A percentile compares a stretch with the other conserved stretches of the same genome.
Conservation (phyloP, 164 flowering plant species). For the Stephania cephalantha region DNA sequence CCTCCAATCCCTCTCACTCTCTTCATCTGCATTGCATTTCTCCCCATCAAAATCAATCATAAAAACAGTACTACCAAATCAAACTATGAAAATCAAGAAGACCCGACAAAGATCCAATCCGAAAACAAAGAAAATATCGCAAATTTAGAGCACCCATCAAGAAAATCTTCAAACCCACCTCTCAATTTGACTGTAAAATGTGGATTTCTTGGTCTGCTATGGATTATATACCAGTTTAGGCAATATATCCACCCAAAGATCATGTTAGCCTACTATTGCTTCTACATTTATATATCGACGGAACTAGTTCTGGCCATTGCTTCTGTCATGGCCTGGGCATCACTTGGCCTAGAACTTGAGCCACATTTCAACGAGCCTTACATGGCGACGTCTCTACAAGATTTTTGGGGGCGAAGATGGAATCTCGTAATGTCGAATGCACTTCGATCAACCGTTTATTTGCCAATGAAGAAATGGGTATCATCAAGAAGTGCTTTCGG, state of each 20-base stretch:
- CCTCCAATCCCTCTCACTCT: background rate
- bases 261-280: conserved; percentile 18
- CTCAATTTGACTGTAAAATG: conserved; percentile 23
- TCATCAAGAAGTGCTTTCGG: conserved; percentile 7
- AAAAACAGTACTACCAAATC: background rate
- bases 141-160: background rate
- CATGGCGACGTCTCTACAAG: conserved; percentile 45
- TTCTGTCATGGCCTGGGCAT: conserved; percentile 15
- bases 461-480: conserved; percentile 12
- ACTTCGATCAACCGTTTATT: conserved; percentile 39
- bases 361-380: conserved; percentile 49
- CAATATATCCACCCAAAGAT: conserved; percentile 21
- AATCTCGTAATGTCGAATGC: conserved; percentile 30
- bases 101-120: background rate
- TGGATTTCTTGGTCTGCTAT: conserved; percentile 12
- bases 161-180: conserved; percentile 14
- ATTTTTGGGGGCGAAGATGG: conserved; percentile 48
- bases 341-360: conserved; percentile 42
- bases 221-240: conserved; percentile 21
- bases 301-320: conserved; percentile 26
- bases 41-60: background rate
- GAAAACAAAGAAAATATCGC: too few relatives aligned
- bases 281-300: conserved; percentile 13
- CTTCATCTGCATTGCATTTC: conserved; percentile 4
- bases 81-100: background rate